A percentile compares a stretch with the other conserved stretches of the same genome.
Evolutionary conservation across 192 early-diverging fungal species (phyloP).

Genomic region (Rhizophagus clarus): DNA sequence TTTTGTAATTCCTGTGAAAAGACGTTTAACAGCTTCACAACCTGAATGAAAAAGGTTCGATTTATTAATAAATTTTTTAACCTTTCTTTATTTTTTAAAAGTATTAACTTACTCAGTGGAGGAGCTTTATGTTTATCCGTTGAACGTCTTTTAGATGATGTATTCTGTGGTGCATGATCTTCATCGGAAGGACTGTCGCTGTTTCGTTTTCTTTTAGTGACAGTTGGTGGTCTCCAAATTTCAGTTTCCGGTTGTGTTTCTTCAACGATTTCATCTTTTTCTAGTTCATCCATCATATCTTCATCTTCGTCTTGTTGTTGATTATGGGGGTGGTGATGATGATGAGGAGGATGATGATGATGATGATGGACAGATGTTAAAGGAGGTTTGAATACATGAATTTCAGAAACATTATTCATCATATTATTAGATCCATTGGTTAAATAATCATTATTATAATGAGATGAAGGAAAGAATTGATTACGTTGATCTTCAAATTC

Average conservation of each 20-base stretch:
- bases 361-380: background rate
- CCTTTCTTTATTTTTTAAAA: background rate
- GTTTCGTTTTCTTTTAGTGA: conserved; percentile 16
- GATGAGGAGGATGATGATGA: background rate
- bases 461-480: background rate
- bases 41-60: conserved; percentile 1
- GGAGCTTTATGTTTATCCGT: conserved; percentile 33
- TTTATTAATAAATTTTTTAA: background rate
- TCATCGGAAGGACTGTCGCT: conserved; percentile 22
- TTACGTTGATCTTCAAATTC: conserved; percentile 16
- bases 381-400: background rate
- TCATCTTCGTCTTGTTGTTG: conserved; percentile 16
- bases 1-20: conserved; percentile 27
- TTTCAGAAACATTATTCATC: background rate
- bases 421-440: background rate
- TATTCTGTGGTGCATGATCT: conserved; percentile 8
- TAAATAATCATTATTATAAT: background rate
- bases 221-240: background rate
- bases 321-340: background rate
- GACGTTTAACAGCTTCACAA: conserved; percentile 32
- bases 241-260: background rate
- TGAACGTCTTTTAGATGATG: conserved; percentile 15
- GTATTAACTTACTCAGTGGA: conserved; percentile 22
- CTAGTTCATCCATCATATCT: conserved; percentile 31
- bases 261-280: conserved; percentile 30